A percentile compares a stretch with the other conserved stretches of the same genome.
phyloP scores from a whole-genome alignment of 1,284 basidiomycete genomes.

The Malassezia brasiliensis region DNA sequence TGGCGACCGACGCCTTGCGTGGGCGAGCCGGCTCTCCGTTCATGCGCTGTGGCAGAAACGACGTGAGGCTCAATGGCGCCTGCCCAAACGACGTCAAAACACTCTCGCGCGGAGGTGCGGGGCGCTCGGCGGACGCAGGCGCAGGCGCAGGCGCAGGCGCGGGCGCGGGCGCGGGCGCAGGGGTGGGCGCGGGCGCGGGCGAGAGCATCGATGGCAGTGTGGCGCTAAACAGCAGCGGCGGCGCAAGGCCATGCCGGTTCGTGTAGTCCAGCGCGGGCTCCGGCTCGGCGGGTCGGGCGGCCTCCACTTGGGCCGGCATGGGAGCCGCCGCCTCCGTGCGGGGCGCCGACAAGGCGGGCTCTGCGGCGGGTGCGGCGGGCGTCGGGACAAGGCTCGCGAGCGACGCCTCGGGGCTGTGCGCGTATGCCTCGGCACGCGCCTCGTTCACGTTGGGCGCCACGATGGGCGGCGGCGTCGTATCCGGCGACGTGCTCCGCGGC shows the following conservation, averaged over 20 bases:
- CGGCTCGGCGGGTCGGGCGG: background rate
- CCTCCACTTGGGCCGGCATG: background rate
- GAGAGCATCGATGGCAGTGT: background rate
- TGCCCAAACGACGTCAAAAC: slow-evolving; percentile 11
- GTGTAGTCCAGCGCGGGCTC: background rate
- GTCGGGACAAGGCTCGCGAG: background rate
- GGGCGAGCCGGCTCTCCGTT: slow-evolving; percentile 6
- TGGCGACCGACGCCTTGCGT: slow-evolving; percentile 9
- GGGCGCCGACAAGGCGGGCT: background rate
- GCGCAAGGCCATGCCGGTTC: background rate
- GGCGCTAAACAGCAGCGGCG: slow-evolving; percentile 3
- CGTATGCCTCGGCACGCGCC: too few species aligned
- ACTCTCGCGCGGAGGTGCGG: background rate
- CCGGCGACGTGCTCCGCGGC: background rate
- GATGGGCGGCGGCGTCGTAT: too few species aligned
- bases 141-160: background rate
- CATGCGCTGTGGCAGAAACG: slow-evolving; percentile 11
- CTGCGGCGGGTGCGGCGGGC: background rate
- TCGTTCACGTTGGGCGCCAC: too few species aligned
- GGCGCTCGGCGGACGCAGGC: background rate
- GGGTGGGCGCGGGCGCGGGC: background rate
- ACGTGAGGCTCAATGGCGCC: slow-evolving; percentile 14
- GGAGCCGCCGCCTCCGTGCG: background rate
- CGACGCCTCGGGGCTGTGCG: too few species aligned
- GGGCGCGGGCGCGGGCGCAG: background rate